A percentile compares a stretch with the other conserved stretches of the same genome.
phyloP scores from a whole-genome alignment of 1,284 basidiomycete species.

The Boletus nobilissimus region DNA sequence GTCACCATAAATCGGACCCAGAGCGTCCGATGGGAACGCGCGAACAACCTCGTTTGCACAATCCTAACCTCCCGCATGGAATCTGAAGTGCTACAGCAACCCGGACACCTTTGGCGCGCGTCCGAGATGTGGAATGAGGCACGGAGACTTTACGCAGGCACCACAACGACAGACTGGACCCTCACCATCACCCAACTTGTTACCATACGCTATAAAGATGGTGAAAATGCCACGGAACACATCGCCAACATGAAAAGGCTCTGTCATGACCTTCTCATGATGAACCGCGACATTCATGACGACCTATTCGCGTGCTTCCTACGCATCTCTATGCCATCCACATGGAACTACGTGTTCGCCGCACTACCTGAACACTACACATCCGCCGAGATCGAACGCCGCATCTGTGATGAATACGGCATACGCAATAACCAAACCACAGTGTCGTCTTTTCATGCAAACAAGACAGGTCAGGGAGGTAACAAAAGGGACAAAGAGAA shows the following conservation, averaged over 20 bases:
- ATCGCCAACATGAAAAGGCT: background rate
- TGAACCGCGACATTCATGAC: background rate
- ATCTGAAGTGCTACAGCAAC: background rate
- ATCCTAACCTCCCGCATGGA: background rate
- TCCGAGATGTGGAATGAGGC: no score
- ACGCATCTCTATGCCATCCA: slow-evolving; percentile 12
- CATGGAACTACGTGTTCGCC: slow-evolving; percentile 23
- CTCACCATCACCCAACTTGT: background rate
- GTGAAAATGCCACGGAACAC: background rate
- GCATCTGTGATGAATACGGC: slow-evolving; percentile 10
- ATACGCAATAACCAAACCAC: background rate
- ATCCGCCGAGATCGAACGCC: background rate
- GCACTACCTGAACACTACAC: slow-evolving; percentile 10
- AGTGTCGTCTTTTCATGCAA: background rate
- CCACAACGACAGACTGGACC: no score
- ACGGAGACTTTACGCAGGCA: no score
- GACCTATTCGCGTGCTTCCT: slow-evolving; percentile 19
- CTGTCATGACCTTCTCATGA: background rate
- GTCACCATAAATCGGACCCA: background rate
- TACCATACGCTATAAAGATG: background rate
- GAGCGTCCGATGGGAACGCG: background rate
- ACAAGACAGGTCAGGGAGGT: background rate
- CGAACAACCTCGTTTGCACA: background rate
- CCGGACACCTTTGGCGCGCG: background rate
- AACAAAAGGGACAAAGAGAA: background rate